These are phyloP conservation scores for Talaromyces atroroseus DNA, from an alignment of 2,329 filamentous ascomycete species.

Conservation along the genomic window DNA sequence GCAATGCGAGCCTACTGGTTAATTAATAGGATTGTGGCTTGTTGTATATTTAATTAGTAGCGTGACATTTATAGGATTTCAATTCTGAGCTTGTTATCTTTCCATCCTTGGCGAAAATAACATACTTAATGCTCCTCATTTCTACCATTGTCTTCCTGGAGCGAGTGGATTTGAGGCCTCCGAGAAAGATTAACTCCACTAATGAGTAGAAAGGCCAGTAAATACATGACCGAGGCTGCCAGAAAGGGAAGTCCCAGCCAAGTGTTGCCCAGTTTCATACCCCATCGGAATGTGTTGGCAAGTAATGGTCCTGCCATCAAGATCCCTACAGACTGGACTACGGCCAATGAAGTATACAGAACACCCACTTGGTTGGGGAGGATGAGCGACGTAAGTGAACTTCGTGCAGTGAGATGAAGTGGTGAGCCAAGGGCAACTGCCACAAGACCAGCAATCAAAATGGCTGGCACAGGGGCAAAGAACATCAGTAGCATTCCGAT, in stretches of 20 bases:
- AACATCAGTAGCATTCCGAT: conserved; percentile 1
- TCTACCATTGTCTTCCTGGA: not conserved
- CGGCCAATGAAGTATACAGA: conserved; percentile 3
- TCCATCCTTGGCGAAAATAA: too few species aligned
- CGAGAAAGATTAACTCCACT: not conserved
- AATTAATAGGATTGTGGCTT: too few species aligned
- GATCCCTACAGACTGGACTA: not conserved
- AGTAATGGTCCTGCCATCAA: conserved; percentile 2
- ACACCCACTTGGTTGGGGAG: not conserved
- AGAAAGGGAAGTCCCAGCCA: conserved; percentile 7
- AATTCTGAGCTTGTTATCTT: too few species aligned
- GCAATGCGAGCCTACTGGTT: too few species aligned
- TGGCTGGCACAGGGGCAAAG: not conserved
- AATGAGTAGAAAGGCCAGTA: not conserved
- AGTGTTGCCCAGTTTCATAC: conserved; percentile 1
- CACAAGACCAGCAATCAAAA: conserved; percentile 2
- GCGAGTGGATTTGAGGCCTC: not conserved
- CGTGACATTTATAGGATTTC: too few species aligned
- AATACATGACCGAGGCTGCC: not conserved
- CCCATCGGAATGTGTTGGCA: conserved; percentile 2
- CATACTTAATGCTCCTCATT: too few species aligned
- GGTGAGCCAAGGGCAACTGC: conserved; percentile 1
- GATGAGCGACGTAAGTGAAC: conserved; percentile 3
- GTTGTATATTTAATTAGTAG: too few species aligned
- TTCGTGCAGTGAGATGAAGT: not conserved